These are phyloP conservation scores for Udeniomyces megalosporus DNA, from an alignment of 768 basidiomycete genomes.

Conservation along the genomic window DNA sequence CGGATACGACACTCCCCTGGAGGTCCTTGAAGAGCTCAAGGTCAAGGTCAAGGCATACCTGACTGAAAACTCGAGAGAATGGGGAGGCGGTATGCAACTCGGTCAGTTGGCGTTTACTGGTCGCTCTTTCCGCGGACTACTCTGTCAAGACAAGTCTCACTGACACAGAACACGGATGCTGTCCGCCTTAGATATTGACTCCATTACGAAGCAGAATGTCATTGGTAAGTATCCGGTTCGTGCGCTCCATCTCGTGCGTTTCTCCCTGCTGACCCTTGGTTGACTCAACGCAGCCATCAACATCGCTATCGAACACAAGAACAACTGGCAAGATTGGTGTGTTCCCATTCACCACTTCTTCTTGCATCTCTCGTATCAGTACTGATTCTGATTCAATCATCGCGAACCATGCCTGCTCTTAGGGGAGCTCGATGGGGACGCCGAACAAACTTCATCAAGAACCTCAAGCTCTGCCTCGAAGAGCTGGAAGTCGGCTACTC, in stretches of 20 bases:
- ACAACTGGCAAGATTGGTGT: slow-evolving; percentile 76
- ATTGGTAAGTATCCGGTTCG: background rate
- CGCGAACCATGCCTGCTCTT: too few species aligned
- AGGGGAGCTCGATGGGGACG: slow-evolving; percentile 26
- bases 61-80: slow-evolving; percentile 47
- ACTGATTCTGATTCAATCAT: too few species aligned
- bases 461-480: slow-evolving; percentile 52
- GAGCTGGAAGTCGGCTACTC: slow-evolving; percentile 57
- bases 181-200: slow-evolving; percentile 38
- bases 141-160: too few species aligned
- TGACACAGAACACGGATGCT: background rate
- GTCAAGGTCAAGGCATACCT: slow-evolving; percentile 46
- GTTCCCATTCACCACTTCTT: slow-evolving; percentile 23
- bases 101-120: too few species aligned
- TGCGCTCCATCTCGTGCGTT: background rate
- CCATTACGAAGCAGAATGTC: slow-evolving; percentile 42
- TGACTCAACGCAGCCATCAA: slow-evolving; percentile 36
- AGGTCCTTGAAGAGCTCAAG: slow-evolving; percentile 49
- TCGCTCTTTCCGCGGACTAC: too few species aligned
- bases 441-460: slow-evolving; percentile 57
- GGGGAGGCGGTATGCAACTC: slow-evolving; percentile 32
- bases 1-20: slow-evolving; percentile 53
- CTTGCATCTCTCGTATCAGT: slow-evolving; percentile 33
- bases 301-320: slow-evolving; percentile 56
- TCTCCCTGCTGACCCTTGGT: background rate